Conservation (phyloP, 2,329 filamentous ascomycete genomes). For the Aureobasidium sp. region DNA sequence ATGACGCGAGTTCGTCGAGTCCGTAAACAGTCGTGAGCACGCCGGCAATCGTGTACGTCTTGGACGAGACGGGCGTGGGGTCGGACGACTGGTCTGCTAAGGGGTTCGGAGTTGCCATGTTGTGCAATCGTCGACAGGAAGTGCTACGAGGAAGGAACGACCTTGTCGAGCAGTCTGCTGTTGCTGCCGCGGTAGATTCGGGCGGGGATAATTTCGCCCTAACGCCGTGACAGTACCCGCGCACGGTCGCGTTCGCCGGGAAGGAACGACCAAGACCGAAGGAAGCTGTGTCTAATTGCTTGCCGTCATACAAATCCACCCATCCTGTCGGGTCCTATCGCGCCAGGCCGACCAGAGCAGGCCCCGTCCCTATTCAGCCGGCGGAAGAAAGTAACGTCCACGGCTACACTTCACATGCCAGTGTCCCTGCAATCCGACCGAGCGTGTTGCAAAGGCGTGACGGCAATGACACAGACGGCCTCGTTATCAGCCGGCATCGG, state of each 20-base stretch:
- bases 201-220: neutral
- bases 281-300: constrained; percentile 1
- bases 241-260: constrained; percentile 9
- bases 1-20: constrained; percentile 57
- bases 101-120: constrained; percentile 1
- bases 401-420: neutral
- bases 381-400: constrained; percentile 7
- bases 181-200: neutral
- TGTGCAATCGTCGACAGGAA: neutral
- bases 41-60: constrained; percentile 64
- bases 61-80: constrained; percentile 46
- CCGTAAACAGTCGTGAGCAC: constrained; percentile 75
- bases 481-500: constrained; percentile 11
- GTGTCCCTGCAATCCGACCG: neutral
- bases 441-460: neutral
- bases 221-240: neutral
- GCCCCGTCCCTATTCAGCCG: constrained; percentile 4
- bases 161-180: neutral
- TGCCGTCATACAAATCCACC: neutral
- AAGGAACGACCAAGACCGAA: no score
- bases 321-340: neutral
- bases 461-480: neutral
- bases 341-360: neutral
- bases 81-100: neutral
- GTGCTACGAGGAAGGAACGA: neutral